Evolutionary conservation across 2,329 filamentous ascomycete genomes (phyloP), one percentile per base, ranked within the genome.

Genomic region (Sphaerulina vaccinii): DNA sequence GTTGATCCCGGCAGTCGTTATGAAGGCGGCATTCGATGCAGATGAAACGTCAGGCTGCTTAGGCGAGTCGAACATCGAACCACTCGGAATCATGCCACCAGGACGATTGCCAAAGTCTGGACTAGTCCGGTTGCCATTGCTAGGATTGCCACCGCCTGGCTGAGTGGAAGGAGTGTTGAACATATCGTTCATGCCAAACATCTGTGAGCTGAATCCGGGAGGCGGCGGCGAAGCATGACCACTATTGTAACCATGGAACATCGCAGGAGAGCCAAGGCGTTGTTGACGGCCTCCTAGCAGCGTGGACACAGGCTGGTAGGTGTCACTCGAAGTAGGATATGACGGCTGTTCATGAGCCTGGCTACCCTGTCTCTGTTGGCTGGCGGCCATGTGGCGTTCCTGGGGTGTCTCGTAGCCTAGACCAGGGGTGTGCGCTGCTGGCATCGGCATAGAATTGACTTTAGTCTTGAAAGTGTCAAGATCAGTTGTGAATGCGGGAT

Each of bases 21-120:
- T 57, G 49, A 63, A 61, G 35, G 32, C 52, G 24, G 41, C 42
- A 9, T 36, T 54, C 21, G 44, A 49, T 21, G 52, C 44, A 21
- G 52, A 40, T 50, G 50, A 48, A 13, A 51, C 46, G 24, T 57
- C 45, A 35, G 56, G 45, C 33, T 60, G 57, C 49, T 61, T 65
- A n/a, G 65, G 65, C 38, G 64, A 66, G 42, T 68, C 65, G 40
- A 68, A 68, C 56, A 68, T 60, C 49, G 62, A 58, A 18, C 55
- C 59, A 21, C 55, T 60, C 11, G 57, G 40, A n/a, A 59, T 59
- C n/a, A 24, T 43, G 22, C 49, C 49, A 10, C 46, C 36, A 11
- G 49, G 39, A 21, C 44, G 48, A 2, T 42, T 36, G 23, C 41
- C 49, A 18, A 59, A 55, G 8, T 48, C 54, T 21, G 58, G 56